A percentile compares a stretch with the other conserved stretches of the same genome.
Conservation (phyloP, 805 yeast genomes). For the Wickerhamiella galacta region DNA sequence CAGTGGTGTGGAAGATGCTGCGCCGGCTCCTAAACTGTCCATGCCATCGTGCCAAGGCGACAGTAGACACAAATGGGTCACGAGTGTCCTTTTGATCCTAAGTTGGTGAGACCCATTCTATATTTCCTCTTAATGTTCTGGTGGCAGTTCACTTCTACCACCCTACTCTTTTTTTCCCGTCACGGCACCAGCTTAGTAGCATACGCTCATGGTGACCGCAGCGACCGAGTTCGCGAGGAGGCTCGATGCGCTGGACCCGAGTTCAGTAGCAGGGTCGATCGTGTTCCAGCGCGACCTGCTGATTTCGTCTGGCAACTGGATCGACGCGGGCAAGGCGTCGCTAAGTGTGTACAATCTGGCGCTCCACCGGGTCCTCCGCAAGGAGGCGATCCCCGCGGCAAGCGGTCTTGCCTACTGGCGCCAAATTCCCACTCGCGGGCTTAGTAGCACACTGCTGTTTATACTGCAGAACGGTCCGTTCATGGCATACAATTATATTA, state of each 20-base stretch:
- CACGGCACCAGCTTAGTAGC: not conserved
- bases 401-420: constrained; percentile 13
- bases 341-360: constrained; percentile 9
- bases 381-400: constrained; percentile 11
- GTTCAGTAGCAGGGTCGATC: not conserved
- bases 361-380: constrained; percentile 7
- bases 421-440: constrained; percentile 3
- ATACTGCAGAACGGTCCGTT: constrained; percentile 11
- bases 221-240: not conserved
- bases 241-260: not conserved
- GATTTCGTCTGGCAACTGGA: constrained; percentile 13
- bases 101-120: too few species aligned
- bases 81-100: too few species aligned
- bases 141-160: too few species aligned
- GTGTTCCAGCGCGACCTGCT: constrained; percentile 7
- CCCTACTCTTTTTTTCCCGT: not conserved
- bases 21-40: too few species aligned
- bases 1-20: too few species aligned
- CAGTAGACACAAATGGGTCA: too few species aligned
- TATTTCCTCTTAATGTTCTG: too few species aligned
- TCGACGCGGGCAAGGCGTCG: constrained; percentile 12
- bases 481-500: not conserved
- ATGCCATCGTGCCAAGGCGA: too few species aligned
- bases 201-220: not conserved
- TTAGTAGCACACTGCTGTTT: constrained; percentile 5